Evolutionary conservation across 1,139 yeast species (phyloP), one percentile per base, ranked within the genome.

Genomic region (Suhomyces panamericanus): DNA sequence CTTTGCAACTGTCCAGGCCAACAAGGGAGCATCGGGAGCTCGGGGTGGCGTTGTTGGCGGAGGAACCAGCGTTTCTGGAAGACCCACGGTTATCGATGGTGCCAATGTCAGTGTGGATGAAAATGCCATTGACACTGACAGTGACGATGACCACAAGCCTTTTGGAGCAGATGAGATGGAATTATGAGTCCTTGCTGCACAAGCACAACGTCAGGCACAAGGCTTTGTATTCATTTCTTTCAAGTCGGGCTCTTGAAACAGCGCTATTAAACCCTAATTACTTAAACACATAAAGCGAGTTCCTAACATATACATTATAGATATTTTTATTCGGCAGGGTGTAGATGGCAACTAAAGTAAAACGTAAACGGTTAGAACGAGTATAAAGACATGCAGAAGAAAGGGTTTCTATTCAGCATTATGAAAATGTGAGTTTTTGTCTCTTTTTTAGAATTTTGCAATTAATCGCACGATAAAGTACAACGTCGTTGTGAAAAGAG

Each of bases 101-200:
- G 55, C 57, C 51, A 46, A 37, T 17, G 46, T 49, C 41, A 44
- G 62, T 45, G 62, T 63, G 48, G 75, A 70, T 43, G 58, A 62
- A 49, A 77, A 75, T 33, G 71, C 72, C 44, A 76, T 74, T 39
- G 77, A 75, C 39, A 77, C 60, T 44, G 63, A 58, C 42, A 64
- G 70, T 46, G 71, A 67, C 40, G 68, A 66, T 43, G 70, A 70
- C 39, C 79, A 79, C 49, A 77, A 75, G 44, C 88, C 85, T 38
- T 81, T 83, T 62, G 87, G 74, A 11, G 78, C 85, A 13, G 83
- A 80, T 44, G 85, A 82, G 58, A 83, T 84, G 89, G 90, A 84
- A 57, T 68, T 83, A 58, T 82, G 56, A 53, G 10, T 9, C 24
- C 24, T 20, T 20, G 24, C 24, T 20, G 24, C 24, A 20, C 24